These are phyloP conservation scores for Zygnema circumcarinatum DNA, from an alignment of 139 green algal genomes.

Conservation along the genomic window DNA sequence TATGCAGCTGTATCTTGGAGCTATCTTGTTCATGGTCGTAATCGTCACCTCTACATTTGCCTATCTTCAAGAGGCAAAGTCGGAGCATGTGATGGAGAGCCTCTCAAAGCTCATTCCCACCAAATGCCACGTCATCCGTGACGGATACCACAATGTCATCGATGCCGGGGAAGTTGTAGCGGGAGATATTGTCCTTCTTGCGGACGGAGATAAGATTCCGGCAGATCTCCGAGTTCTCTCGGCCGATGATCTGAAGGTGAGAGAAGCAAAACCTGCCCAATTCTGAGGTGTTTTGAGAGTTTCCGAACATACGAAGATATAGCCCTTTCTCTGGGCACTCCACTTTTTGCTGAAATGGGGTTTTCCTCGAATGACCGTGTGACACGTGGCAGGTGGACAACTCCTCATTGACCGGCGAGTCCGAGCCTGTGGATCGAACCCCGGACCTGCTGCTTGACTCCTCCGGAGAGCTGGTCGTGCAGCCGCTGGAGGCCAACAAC, in stretches of 20 bases:
- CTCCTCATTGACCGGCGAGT: slow-evolving; percentile 60
- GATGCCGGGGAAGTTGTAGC: slow-evolving; percentile 64
- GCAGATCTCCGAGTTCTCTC: slow-evolving; percentile 66
- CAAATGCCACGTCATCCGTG: slow-evolving; percentile 66
- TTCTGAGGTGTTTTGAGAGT: neutral
- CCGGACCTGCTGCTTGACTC: slow-evolving; percentile 47
- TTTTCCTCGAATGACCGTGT: neutral
- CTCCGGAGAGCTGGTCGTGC: slow-evolving; percentile 33
- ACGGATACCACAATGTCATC: slow-evolving; percentile 35
- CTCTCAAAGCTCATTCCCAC: slow-evolving; percentile 80
- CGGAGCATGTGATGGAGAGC: slow-evolving; percentile 76
- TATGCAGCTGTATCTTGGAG: slow-evolving; percentile 74
- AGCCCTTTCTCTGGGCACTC: neutral
- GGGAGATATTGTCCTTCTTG: slow-evolving; percentile 64
- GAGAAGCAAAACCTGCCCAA: neutral
- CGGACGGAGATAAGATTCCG: slow-evolving; percentile 60
- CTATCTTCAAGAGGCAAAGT: slow-evolving; percentile 76
- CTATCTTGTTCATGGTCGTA: slow-evolving; percentile 72
- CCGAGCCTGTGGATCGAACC: slow-evolving; percentile 63
- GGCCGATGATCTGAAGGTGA: slow-evolving; percentile 59
- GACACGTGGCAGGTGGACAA: slow-evolving; percentile 63
- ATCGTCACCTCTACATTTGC: slow-evolving; percentile 72
- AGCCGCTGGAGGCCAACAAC: slow-evolving; percentile 70
- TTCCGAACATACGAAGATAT: neutral
- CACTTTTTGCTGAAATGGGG: neutral